Percentiles rank a stretch among this genome's conserved stretches.
These are phyloP conservation scores for Nicotiana noctiflora DNA, from an alignment of 257 asterid species.

Conservation along the genomic window DNA sequence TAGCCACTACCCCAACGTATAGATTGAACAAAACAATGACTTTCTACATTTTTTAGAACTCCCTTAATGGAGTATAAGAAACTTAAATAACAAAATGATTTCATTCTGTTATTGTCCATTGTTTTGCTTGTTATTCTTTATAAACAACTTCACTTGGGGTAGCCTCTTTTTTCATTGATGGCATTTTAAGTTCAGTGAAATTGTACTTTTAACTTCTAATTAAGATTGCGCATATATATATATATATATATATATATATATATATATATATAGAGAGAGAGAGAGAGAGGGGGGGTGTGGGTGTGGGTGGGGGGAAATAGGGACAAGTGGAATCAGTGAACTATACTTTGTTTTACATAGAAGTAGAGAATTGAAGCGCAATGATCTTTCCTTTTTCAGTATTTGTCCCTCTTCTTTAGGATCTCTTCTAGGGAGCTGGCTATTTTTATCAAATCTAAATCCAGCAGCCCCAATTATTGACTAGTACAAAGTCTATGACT, in stretches of 20 bases:
- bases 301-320: not conserved
- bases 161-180: not conserved
- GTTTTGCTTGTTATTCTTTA: not conserved
- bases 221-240: not conserved
- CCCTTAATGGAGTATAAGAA: not conserved
- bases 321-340: not conserved
- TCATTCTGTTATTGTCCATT: too few species aligned
- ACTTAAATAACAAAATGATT: not conserved
- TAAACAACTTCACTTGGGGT: too few species aligned
- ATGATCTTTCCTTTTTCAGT: slow-evolving; percentile 30
- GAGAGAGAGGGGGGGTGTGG: not conserved
- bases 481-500: slow-evolving; percentile 21
- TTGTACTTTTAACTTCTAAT: not conserved
- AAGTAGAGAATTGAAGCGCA: slow-evolving; percentile 12
- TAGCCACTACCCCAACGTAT: not conserved
- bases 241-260: too few species aligned
- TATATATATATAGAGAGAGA: too few species aligned
- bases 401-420: slow-evolving; percentile 21
- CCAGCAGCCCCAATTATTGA: slow-evolving; percentile 59
- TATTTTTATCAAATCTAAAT: slow-evolving; percentile 25
- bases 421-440: slow-evolving; percentile 20
- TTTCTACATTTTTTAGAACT: not conserved
- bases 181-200: not conserved
- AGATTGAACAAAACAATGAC: not conserved
- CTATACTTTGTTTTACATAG: not conserved